Percentiles rank a stretch among this genome's conserved stretches.
phyloP scores from a whole-genome alignment of 2,329 filamentous ascomycete species.

The Cladorrhinum sp. region DNA sequence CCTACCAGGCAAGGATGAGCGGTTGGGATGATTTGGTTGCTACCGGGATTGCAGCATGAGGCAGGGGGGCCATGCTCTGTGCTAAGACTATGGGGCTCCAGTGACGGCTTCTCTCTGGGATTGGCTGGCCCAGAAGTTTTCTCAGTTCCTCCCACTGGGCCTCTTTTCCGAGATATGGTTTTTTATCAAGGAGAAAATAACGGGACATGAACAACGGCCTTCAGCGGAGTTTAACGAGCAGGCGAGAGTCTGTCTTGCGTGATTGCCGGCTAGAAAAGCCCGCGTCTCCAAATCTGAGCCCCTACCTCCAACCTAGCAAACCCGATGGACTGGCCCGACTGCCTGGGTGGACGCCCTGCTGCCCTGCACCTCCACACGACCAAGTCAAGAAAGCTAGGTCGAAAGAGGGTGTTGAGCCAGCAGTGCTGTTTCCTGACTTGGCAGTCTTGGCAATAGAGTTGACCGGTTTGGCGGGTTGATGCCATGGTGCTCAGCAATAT shows the following conservation, averaged over 20 bases:
- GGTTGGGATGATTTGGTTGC: constrained; percentile 4
- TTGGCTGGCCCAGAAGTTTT: constrained; percentile 25
- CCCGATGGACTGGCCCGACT: constrained; percentile 2
- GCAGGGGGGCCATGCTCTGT: constrained; percentile 26
- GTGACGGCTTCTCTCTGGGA: constrained; percentile 23
- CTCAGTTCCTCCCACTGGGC: constrained; percentile 10
- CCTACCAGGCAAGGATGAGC: not conserved
- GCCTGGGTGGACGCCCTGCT: constrained; percentile 3
- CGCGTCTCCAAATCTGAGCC: constrained; percentile 12
- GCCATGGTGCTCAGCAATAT: not conserved
- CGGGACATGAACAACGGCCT: constrained; percentile 14
- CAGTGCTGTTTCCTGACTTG: not conserved
- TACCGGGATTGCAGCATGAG: constrained; percentile 14
- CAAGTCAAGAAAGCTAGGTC: constrained; percentile 2
- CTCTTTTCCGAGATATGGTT: constrained; percentile 1
- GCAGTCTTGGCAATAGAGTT: not conserved
- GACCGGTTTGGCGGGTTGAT: not conserved
- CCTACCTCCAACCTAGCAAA: not conserved
- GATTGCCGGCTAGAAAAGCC: constrained; percentile 14
- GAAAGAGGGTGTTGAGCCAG: constrained; percentile 1
- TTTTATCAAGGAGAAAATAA: constrained; percentile 4
- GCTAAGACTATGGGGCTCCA: constrained; percentile 29
- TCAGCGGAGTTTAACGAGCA: constrained; percentile 2
- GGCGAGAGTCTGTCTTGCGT: constrained; percentile 10
- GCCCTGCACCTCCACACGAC: constrained; percentile 9